phyloP scores from a whole-genome alignment of 2,329 filamentous ascomycete species.

The Monosporascus sp. region DNA sequence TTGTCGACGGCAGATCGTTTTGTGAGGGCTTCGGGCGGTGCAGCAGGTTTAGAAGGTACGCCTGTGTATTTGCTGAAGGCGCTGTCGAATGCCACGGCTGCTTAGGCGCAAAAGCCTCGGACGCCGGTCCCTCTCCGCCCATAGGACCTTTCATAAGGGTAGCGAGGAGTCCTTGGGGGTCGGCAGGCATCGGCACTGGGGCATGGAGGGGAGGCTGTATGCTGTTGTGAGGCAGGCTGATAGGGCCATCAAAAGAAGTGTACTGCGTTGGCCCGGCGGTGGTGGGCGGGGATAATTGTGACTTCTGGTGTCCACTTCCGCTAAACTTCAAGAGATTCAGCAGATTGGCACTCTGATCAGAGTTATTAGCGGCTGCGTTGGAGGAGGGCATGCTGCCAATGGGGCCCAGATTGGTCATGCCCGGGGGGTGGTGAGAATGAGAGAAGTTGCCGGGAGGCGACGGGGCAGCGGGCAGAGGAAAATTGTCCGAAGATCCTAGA shows the following conservation, averaged over 20 bases:
- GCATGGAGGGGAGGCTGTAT: slow-evolving; percentile 44
- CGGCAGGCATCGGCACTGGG: slow-evolving; percentile 50
- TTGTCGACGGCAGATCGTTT: slow-evolving; percentile 41
- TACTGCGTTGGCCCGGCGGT: slow-evolving; percentile 16
- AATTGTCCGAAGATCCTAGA: slow-evolving; percentile 24
- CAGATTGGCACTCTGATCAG: slow-evolving; percentile 50
- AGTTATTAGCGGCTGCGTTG: slow-evolving; percentile 16
- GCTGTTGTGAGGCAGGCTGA: slow-evolving; percentile 20
- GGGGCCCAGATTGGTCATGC: slow-evolving; percentile 42
- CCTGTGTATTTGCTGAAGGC: slow-evolving; percentile 67
- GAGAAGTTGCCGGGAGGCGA: slow-evolving; percentile 36
- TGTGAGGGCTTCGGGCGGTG: slow-evolving; percentile 70
- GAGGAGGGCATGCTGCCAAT: slow-evolving; percentile 40
- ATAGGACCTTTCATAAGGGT: slow-evolving; percentile 56
- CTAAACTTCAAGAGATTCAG: slow-evolving; percentile 61
- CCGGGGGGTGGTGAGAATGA: slow-evolving; percentile 34
- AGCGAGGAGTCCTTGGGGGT: slow-evolving; percentile 54
- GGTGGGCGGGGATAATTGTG: slow-evolving; percentile 26
- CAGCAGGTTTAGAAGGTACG: slow-evolving; percentile 80
- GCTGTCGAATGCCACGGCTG: slow-evolving; percentile 42
- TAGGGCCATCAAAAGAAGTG: slow-evolving; percentile 15
- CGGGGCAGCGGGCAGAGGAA: slow-evolving; percentile 40
- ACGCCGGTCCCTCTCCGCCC: slow-evolving; percentile 40
- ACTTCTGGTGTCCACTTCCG: slow-evolving; percentile 26
- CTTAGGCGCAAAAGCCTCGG: slow-evolving; percentile 27